A percentile compares a stretch with the other conserved stretches of the same genome.
Evolutionary conservation across 352 stramenopile genomes (phyloP).

Genomic region (Pythium aristosporum): DNA sequence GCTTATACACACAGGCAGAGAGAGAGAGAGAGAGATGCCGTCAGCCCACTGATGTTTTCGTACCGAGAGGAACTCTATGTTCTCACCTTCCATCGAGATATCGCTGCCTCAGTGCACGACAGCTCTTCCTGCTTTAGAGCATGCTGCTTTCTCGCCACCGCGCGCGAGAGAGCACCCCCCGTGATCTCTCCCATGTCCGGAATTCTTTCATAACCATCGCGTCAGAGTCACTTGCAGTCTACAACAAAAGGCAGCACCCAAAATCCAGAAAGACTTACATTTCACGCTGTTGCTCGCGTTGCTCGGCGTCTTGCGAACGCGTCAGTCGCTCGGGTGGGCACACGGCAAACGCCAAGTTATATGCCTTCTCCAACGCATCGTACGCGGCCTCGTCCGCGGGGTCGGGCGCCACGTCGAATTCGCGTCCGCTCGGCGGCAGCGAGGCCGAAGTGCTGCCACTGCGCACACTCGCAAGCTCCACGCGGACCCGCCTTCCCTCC

Average conservation of each 20-base stretch:
- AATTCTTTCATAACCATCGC: background rate
- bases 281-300: background rate
- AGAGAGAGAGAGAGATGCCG: background rate
- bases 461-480: constrained; percentile 41
- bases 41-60: background rate
- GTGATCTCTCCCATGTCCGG: background rate
- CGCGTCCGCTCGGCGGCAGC: constrained; percentile 38
- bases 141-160: constrained; percentile 3
- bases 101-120: background rate
- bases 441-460: background rate
- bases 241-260: background rate
- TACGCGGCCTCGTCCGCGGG: constrained; percentile 35
- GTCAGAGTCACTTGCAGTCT: background rate
- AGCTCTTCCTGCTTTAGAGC: constrained; percentile 9
- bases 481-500: constrained; percentile 38
- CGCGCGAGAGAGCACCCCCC: background rate
- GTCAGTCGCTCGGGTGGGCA: constrained; percentile 20
- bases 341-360: constrained; percentile 48
- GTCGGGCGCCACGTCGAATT: constrained; percentile 53
- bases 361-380: constrained; percentile 61
- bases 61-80: background rate
- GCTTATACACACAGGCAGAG: background rate
- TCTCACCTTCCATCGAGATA: constrained; percentile 15
- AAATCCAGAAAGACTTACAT: background rate
- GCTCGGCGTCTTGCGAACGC: constrained; percentile 4